Base-by-base conservation (phyloP, 2,329 filamentous ascomycete species). In the Domatiomyces catenatus region DNA sequence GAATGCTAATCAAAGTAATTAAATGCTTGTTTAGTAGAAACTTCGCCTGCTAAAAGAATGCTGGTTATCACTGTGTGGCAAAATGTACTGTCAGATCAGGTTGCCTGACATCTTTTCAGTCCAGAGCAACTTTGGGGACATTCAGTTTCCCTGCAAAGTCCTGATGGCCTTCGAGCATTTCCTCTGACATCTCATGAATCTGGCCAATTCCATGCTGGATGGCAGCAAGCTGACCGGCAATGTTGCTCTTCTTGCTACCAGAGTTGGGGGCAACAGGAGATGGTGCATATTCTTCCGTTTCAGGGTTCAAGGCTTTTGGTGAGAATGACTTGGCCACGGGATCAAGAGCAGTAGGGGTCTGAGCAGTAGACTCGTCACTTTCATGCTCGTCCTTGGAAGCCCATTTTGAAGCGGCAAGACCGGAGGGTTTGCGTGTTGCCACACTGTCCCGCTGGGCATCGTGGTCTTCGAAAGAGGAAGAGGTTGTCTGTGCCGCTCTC, bases 181-280 rank as follows among this genome's bases (percentile, higher is more conserved):
- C 69, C 51, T 70, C 68, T 56, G 66, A 70, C 45, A 69, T 61
- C 44, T 64, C 64, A 42, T 58, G 51, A 28, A 61, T 42, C 20
- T 56, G 55, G 36, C 50, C 47, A 47, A 61, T 54, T 47, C 59
- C 51, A 48, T 61, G 58, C 19, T 57, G 53, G 24, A 61, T 70
- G 63, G 69, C 71, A 51, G 70, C 70, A 66, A 72, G 67, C 66
- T 72, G 62, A 54, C 55, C 57, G 49, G 48, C 52, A 10, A 55
- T 54, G 54, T 50, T 57, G 42, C 56, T 57, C 61, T 57, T 51
- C 28, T 51, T 51, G 24, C 46, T 20, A 39, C 15, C 32, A 39
- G 2, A 15, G 22, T 48, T 48, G 17, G 50, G 24, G 10, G 10
- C 8, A 39, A 46, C 6, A 42, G 39, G 15, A 20, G 42, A 20